These are phyloP conservation scores for Xanthoconium purpureum DNA, from an alignment of 768 basidiomycete species.

Conservation along the genomic window DNA sequence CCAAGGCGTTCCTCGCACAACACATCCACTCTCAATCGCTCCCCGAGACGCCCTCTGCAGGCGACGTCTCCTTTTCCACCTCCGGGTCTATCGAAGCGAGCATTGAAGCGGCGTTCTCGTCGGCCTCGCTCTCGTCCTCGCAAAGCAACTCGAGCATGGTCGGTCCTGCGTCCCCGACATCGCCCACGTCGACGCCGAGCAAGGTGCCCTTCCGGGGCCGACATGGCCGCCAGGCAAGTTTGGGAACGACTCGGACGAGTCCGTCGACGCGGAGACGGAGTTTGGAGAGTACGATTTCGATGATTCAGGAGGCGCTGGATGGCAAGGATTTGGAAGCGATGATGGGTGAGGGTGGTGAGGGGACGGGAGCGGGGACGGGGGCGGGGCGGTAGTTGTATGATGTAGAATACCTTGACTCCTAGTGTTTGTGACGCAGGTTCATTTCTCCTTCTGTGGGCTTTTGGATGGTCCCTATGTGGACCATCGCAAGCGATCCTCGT, in stretches of 20 bases:
- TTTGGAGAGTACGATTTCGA: conserved; percentile 91
- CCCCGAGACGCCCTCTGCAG: conserved; percentile 51
- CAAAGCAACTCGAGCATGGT: conserved; percentile 19
- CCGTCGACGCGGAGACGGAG: conserved; percentile 90
- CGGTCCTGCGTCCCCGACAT: conserved; percentile 24
- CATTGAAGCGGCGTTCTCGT: conserved; percentile 32
- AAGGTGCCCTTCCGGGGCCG: conserved; percentile 61
- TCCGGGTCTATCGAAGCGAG: conserved; percentile 43
- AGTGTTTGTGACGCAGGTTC: too few species aligned
- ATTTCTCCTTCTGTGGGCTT: too few species aligned
- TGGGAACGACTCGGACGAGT: conserved; percentile 90
- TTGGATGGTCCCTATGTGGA: too few species aligned
- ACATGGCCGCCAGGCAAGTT: conserved; percentile 48
- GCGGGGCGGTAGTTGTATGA: neutral
- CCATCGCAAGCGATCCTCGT: too few species aligned
- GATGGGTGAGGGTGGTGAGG: neutral
- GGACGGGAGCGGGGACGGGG: neutral
- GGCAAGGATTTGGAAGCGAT: conserved; percentile 49
- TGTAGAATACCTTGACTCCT: too few species aligned
- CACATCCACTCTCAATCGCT: conserved; percentile 34
- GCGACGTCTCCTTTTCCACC: conserved; percentile 43
- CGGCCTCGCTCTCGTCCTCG: conserved; percentile 24
- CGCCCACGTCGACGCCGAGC: conserved; percentile 47
- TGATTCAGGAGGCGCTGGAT: conserved; percentile 92
- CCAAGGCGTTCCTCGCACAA: conserved; percentile 54